phyloP scores from a whole-genome alignment of 192 early-diverging fungal species.

The Diversispora eburnea region DNA sequence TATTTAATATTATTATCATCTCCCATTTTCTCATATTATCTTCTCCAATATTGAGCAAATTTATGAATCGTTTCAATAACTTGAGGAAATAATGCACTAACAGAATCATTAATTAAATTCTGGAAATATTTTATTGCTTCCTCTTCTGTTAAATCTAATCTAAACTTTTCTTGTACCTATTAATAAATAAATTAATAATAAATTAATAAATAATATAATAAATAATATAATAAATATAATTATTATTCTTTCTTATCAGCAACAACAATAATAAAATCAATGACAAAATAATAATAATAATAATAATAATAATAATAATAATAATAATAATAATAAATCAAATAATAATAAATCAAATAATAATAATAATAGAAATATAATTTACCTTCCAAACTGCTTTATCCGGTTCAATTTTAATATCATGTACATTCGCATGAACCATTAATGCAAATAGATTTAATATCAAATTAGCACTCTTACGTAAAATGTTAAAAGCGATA shows the following conservation, averaged over 20 bases:
- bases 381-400: constrained; percentile 90
- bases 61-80: constrained; percentile 98
- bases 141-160: constrained; percentile 86
- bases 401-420: constrained; percentile 97
- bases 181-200: neutral
- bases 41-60: constrained; percentile 83
- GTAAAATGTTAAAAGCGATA: constrained; percentile 89
- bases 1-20: neutral
- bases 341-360: neutral
- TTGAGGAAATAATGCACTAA: constrained; percentile 94
- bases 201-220: neutral
- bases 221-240: neutral
- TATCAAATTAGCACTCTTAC: constrained; percentile 93
- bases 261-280: neutral
- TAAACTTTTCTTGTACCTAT: constrained; percentile 94
- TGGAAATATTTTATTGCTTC: constrained; percentile 95
- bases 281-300: neutral
- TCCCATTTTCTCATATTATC: constrained; percentile 24
- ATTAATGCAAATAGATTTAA: constrained; percentile 97
- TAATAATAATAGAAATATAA: neutral
- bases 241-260: neutral
- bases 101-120: constrained; percentile 86
- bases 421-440: constrained; percentile 95
- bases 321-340: no score
- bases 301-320: no score